Conservation (phyloP, 305 asterid species). For the Rubia balearica region DNA sequence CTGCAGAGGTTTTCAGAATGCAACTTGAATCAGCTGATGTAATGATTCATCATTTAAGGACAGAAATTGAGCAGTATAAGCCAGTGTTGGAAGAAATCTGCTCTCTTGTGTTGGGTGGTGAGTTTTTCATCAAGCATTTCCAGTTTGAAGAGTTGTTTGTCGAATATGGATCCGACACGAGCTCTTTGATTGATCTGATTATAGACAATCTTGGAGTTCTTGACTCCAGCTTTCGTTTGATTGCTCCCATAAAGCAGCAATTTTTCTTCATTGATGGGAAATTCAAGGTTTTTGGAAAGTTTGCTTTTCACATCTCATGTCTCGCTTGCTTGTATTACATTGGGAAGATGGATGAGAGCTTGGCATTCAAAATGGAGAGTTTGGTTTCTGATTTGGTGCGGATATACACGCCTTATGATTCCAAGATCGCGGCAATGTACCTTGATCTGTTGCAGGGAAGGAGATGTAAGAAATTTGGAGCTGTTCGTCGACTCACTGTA, state of each 20-base stretch:
- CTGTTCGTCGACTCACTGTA: background rate
- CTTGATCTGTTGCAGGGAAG: background rate
- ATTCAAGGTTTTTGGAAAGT: background rate
- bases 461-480: background rate
- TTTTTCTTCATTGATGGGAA: conserved; percentile 2
- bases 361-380: background rate
- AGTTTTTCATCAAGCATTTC: background rate
- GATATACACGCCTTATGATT: background rate
- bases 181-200: background rate
- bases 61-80: background rate
- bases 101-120: background rate
- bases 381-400: background rate
- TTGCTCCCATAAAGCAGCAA: background rate
- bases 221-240: background rate
- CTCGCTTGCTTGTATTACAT: background rate
- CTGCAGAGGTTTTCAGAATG: background rate
- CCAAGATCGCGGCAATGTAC: background rate
- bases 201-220: background rate
- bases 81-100: background rate
- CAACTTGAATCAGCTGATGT: background rate
- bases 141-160: background rate
- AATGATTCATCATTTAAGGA: background rate
- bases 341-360: background rate
- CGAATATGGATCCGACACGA: background rate
- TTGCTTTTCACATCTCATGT: background rate